Base-by-base conservation (phyloP, 1,139 yeast species). In the Nakaseomyces bracarensis region DNA sequence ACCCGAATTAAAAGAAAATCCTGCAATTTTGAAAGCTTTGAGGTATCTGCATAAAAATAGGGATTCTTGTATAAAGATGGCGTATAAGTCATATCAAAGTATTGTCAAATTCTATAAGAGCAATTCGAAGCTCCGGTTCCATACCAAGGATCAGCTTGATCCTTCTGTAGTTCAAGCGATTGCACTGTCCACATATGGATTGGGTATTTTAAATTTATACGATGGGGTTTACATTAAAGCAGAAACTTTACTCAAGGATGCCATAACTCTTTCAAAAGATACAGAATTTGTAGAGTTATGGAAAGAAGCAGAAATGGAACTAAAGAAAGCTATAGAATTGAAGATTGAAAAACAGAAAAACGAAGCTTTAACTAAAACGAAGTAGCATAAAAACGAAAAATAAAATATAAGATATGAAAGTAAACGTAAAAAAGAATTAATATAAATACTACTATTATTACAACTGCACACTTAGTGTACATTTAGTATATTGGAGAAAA, bases 141-240 rank as follows among this genome's bases (percentile, higher is more conserved):
- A 60, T 38, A 48, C 55, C 36, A 57, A 55, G 18, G 64, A 65
- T 27, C 63, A 71, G 30, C 62, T 74, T 16, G 70, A 70, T 26
- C 63, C 65, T 4, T 65, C 69, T 13, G 69, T 74, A 9, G 70
- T 71, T 5, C 86, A 84, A 49, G 78, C 83, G 2, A 76, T 82
- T 25, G 95, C 95, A 0, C 67, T 86, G 55, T 77, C 95, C 0
- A 78, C 86, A 0, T 89, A 85, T 56, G 94, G 95, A 0, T 67
- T 85, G 33, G 97, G 96, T 0, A 94, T 87, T 4, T 72, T 85
- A 13, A 72, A 77, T 39, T 63, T 83, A 15, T 87, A 84, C 55
- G 53, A 70, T 19, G 61, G 62, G 2, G 44, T 46, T 4, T 38
- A 53, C 3, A 47, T 50, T 1, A 67, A 70, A 47, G 87, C 95